Base-by-base conservation (phyloP, 73 alveolate genomes). In the Paramecium tetraurelia region DNA sequence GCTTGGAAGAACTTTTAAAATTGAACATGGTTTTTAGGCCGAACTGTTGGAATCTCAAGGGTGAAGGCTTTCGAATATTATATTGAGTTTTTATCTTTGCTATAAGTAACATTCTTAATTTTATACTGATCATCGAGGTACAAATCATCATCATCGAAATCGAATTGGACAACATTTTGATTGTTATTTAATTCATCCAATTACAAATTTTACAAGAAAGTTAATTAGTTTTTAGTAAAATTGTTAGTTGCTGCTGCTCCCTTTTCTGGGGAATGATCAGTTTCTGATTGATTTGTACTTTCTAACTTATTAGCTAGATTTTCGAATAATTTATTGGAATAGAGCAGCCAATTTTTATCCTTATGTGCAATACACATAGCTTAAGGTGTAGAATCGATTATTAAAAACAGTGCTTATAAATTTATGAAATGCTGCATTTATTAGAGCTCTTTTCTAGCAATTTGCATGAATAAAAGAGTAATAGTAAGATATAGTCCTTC, bases 351-450 rank as follows among this genome's bases (percentile, higher is more conserved):
- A 21, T 71, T 71, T 33, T 71, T 71, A 36, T 71, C 86, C 16
- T 71, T 71, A 18, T 71, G 86, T 22, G 40, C 86, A 9, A 71
- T 71, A 33, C 86, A 71, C 57, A 71, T 29, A 29, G 86, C 59
- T 18, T 71, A 36, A 18, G 86, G 86, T 29, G 40, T 71, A 27
- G 86, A 71, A 71, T 71, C 86, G 0, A 71, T 71, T 12, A 71
- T 71, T 38, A 71, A 22, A 33, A 71, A 36, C 12, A 71, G 16
- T 8, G 59, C 46, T 14, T 71, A 18, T 71, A 71, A 10, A 36
- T 29, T 71, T 0, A 33, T 5, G 40, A 33, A 71, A 71, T 59
- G 43, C 20, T 59, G 20, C 77, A 59, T 16, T 29, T 59, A 29
- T 21, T 59, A 59, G 4, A 59, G 38, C 10, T 59, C 77, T 59